Base-by-base conservation (phyloP, 1,284 basidiomycete species). In the Ganoderma lingzhi region DNA sequence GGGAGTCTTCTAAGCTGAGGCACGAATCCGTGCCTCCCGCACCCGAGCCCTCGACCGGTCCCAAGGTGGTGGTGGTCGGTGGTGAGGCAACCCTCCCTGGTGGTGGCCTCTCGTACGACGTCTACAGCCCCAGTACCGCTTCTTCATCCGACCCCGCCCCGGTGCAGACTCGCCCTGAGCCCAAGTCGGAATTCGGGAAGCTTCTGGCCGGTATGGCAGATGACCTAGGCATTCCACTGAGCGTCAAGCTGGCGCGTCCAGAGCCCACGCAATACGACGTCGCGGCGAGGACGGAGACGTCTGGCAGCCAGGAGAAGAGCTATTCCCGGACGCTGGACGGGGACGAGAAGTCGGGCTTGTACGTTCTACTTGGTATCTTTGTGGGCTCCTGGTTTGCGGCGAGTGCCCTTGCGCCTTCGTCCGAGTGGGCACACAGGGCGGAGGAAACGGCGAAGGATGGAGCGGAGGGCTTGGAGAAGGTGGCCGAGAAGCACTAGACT, bases 21-120 rank as follows among this genome's bases (percentile, higher is more conserved):
- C 76, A 79, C 48, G 79, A 71, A 69, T 78, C 76, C 15, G 75
- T 72, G 42, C 73, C 75, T 10, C 67, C 76, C 15, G 69, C 72
- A 5, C 71, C 75, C 9, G 65, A 71, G 12, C 81, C 82, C 37
- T 74, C 80, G 12, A 70, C 76, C 2, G 77, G 83, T 19, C 93
- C 93, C 42, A 94, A 92, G 78, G 81, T 96, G 64, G 82, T 94
- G 55, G 89, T 95, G 58, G 87, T 94, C 48, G 88, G 89, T 17
- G 91, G 90, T 8, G 84, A 87, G 5, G 84, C 84, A 30, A 92
- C 90, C 0, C 88, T 91, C 76, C 83, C 82, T 45, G 87, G 83
- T 68, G 91, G 88, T 45, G 91, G 91, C 4, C 92, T 91, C 23
- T 87, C 88, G 1, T 85, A 92, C 76, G 88, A 86, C 71, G 82